Conservation (phyloP, 2,329 filamentous ascomycete species). For the Pestalotiopsis sp. region DNA sequence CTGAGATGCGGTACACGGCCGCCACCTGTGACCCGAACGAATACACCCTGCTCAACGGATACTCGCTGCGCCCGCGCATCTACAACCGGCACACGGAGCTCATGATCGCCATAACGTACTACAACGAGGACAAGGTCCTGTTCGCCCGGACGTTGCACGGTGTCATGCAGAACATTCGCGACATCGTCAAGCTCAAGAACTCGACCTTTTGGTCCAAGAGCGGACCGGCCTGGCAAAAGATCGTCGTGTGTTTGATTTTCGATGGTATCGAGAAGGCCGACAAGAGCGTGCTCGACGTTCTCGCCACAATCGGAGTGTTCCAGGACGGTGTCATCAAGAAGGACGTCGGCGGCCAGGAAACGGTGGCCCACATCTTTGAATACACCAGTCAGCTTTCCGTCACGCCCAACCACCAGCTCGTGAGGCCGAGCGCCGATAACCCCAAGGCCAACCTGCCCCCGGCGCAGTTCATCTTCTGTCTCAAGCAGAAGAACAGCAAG, state of each 20-base stretch:
- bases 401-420: slow-evolving; percentile 95
- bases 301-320: slow-evolving; percentile 94
- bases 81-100: slow-evolving; percentile 98
- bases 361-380: slow-evolving; percentile 95
- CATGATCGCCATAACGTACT: slow-evolving; percentile 98
- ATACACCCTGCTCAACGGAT: slow-evolving; percentile 97
- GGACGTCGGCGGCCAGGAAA: slow-evolving; percentile 96
- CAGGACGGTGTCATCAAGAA: slow-evolving; percentile 99
- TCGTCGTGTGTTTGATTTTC: slow-evolving; percentile 95
- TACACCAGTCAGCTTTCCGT: slow-evolving; percentile 98
- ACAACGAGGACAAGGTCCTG: slow-evolving; percentile 96
- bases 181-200: slow-evolving; percentile 98
- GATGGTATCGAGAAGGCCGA: slow-evolving; percentile 98
- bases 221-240: slow-evolving; percentile 98
- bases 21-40: slow-evolving; percentile 97
- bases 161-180: slow-evolving; percentile 97
- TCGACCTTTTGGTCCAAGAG: slow-evolving; percentile 99
- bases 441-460: slow-evolving; percentile 79
- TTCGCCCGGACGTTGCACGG: slow-evolving; percentile 99
- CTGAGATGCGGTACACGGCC: slow-evolving; percentile 97
- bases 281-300: slow-evolving; percentile 89
- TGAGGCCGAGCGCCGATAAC: slow-evolving; percentile 85
- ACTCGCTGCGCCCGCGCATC: slow-evolving; percentile 96
- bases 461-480: slow-evolving; percentile 98
- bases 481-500: slow-evolving; percentile 99